These are phyloP conservation scores for Colletotrichum musicola DNA, from an alignment of 2,329 filamentous ascomycete genomes.

Conservation along the genomic window DNA sequence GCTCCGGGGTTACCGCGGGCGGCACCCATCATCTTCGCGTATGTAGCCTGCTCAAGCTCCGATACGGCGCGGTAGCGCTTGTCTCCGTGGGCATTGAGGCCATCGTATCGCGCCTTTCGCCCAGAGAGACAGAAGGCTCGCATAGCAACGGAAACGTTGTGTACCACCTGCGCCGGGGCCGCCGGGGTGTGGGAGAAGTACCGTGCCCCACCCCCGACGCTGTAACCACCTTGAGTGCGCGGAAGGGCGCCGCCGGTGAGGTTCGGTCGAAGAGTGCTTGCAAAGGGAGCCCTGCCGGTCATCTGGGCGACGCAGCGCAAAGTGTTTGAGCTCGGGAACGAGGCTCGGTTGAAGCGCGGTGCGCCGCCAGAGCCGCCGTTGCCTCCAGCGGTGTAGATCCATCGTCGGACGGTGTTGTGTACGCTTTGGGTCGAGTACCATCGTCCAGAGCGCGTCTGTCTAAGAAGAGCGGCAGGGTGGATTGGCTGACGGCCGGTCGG, in stretches of 20 bases:
- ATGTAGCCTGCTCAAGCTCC: constrained; percentile 78
- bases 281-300: constrained; percentile 85
- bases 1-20: constrained; percentile 75
- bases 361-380: constrained; percentile 45
- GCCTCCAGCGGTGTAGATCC: constrained; percentile 55
- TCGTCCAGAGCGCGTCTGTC: constrained; percentile 60
- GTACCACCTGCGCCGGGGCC: constrained; percentile 88
- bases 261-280: constrained; percentile 89
- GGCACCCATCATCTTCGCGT: constrained; percentile 73
- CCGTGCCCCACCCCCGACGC: constrained; percentile 77
- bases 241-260: constrained; percentile 88
- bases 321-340: constrained; percentile 62
- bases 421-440: constrained; percentile 65
- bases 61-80: constrained; percentile 85
- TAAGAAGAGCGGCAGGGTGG: constrained; percentile 63
- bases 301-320: constrained; percentile 69
- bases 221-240: constrained; percentile 91
- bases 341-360: constrained; percentile 60
- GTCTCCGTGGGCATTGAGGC: constrained; percentile 78
- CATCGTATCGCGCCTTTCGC: constrained; percentile 89
- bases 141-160: constrained; percentile 94
- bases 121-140: constrained; percentile 94
- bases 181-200: constrained; percentile 93
- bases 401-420: constrained; percentile 62
- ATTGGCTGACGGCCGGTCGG: constrained; percentile 62